These are phyloP conservation scores for Populus euphratica DNA, from an alignment of 345 rosid genomes.

Conservation along the genomic window DNA sequence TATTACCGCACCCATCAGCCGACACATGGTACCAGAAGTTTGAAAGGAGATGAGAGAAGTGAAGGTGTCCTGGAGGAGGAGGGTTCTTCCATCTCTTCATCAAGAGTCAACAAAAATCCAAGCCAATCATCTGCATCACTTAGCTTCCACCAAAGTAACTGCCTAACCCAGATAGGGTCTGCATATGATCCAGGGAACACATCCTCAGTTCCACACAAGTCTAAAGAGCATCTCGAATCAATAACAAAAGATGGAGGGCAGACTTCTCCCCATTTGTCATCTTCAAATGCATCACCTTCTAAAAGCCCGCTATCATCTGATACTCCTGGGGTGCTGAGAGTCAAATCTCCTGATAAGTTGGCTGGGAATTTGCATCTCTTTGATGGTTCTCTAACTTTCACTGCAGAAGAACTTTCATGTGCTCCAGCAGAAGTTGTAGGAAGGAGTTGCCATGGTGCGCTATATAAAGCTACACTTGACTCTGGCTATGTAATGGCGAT, in stretches of 20 bases:
- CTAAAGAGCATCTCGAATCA: constrained; percentile 29
- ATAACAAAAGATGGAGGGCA: constrained; percentile 37
- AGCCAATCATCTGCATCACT: constrained; percentile 45
- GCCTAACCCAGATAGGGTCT: constrained; percentile 24
- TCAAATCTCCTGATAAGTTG: constrained; percentile 61
- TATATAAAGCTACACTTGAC: constrained; percentile 69
- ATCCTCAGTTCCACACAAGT: constrained; percentile 33
- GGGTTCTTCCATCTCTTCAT: constrained; percentile 40
- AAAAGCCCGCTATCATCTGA: constrained; percentile 37
- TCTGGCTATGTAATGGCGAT: constrained; percentile 60
- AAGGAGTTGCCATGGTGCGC: constrained; percentile 78
- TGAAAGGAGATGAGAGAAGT: constrained; percentile 29
- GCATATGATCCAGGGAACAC: constrained; percentile 34
- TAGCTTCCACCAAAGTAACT: constrained; percentile 35
- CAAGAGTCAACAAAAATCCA: constrained; percentile 32
- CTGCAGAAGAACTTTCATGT: constrained; percentile 73
- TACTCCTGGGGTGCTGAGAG: constrained; percentile 34
- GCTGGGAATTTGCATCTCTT: constrained; percentile 73
- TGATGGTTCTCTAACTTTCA: constrained; percentile 53
- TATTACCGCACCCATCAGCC: constrained; percentile 27
- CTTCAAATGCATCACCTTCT: constrained; percentile 56
- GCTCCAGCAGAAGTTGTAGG: constrained; percentile 91
- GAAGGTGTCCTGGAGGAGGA: constrained; percentile 29
- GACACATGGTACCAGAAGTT: constrained; percentile 25
- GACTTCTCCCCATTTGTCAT: constrained; percentile 51